Evolutionary conservation across 2,329 filamentous ascomycete genomes (phyloP).

Genomic region (Chaetomiaceae sp.): DNA sequence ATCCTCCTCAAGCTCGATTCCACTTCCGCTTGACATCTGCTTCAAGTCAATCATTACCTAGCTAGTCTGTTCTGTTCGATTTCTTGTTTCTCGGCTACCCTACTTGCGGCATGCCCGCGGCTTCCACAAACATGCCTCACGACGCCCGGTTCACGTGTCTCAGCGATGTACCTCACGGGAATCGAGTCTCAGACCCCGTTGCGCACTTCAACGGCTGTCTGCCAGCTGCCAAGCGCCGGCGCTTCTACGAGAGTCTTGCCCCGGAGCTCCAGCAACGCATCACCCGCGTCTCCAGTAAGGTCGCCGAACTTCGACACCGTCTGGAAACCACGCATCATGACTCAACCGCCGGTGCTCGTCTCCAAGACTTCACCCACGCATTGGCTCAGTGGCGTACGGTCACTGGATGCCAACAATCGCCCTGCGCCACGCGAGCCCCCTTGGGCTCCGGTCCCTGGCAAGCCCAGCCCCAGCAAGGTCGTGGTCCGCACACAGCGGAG

Average conservation of each 20-base stretch:
- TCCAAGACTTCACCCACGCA: slow-evolving; percentile 16
- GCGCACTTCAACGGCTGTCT: slow-evolving; percentile 19
- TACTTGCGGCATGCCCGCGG: no score
- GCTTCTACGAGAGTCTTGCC: slow-evolving; percentile 16
- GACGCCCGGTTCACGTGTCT: slow-evolving; percentile 16
- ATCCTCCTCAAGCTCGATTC: no score
- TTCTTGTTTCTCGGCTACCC: no score
- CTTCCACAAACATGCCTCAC: slow-evolving; percentile 7
- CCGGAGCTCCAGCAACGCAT: slow-evolving; percentile 17
- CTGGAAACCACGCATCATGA: slow-evolving; percentile 18
- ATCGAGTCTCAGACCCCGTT: slow-evolving; percentile 15
- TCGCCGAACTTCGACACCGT: slow-evolving; percentile 12
- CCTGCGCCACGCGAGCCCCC: neutral
- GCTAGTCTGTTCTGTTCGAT: no score
- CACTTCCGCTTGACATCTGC: no score
- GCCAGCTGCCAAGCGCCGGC: slow-evolving; percentile 5
- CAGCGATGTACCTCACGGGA: slow-evolving; percentile 13
- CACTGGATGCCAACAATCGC: slow-evolving; percentile 3
- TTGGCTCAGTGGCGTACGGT: slow-evolving; percentile 14
- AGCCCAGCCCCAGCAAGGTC: slow-evolving; percentile 1
- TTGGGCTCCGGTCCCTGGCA: neutral
- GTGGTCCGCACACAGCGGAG: neutral
- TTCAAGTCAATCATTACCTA: no score
- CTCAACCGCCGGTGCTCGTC: slow-evolving; percentile 13
- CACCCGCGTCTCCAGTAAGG: slow-evolving; percentile 11